A percentile compares a stretch with the other conserved stretches of the same genome.
Conservation (phyloP, 2,329 filamentous ascomycete species). For the Fragosphaeria purpurea region DNA sequence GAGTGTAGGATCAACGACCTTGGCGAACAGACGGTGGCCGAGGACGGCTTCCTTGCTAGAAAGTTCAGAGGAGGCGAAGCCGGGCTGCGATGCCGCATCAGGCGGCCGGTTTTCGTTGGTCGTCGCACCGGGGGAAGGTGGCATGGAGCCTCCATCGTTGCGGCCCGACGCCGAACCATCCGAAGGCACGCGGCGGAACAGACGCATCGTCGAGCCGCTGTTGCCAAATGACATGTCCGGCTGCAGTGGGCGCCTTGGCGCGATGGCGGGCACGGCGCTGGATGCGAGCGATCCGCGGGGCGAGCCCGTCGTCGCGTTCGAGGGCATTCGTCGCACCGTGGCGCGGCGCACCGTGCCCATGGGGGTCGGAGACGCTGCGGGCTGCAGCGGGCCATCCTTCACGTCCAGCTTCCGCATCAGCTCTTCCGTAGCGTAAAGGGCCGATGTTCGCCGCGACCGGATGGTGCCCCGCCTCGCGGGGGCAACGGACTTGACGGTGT, state of each 20-base stretch:
- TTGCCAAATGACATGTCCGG: slow-evolving; percentile 92
- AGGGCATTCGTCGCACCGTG: slow-evolving; percentile 42
- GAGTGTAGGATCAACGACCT: slow-evolving; percentile 71
- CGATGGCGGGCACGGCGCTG: slow-evolving; percentile 25
- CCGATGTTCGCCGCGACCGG: slow-evolving; percentile 46
- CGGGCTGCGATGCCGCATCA: slow-evolving; percentile 16
- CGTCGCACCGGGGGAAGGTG: slow-evolving; percentile 30
- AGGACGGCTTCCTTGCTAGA: slow-evolving; percentile 73
- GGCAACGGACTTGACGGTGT: slow-evolving; percentile 71
- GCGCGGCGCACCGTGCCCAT: slow-evolving; percentile 48
- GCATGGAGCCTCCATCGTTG: slow-evolving; percentile 14
- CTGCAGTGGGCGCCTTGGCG: slow-evolving; percentile 67
- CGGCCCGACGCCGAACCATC: slow-evolving; percentile 45
- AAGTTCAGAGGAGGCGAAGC: slow-evolving; percentile 31
- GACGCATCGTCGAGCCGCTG: slow-evolving; percentile 78
- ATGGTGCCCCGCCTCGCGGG: slow-evolving; percentile 42
- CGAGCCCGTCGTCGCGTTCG: slow-evolving; percentile 20
- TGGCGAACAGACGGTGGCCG: slow-evolving; percentile 71
- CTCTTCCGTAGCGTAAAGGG: slow-evolving; percentile 49
- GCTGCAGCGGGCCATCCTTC: slow-evolving; percentile 49
- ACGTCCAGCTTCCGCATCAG: slow-evolving; percentile 50
- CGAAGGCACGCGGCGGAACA: slow-evolving; percentile 78
- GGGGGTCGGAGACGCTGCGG: slow-evolving; percentile 36
- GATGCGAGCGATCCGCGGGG: slow-evolving; percentile 11
- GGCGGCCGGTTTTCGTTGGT: slow-evolving; percentile 57